Evolutionary conservation across 495 filamentous ascomycete species (phyloP).

Genomic region (Talaromyces borbonicus): DNA sequence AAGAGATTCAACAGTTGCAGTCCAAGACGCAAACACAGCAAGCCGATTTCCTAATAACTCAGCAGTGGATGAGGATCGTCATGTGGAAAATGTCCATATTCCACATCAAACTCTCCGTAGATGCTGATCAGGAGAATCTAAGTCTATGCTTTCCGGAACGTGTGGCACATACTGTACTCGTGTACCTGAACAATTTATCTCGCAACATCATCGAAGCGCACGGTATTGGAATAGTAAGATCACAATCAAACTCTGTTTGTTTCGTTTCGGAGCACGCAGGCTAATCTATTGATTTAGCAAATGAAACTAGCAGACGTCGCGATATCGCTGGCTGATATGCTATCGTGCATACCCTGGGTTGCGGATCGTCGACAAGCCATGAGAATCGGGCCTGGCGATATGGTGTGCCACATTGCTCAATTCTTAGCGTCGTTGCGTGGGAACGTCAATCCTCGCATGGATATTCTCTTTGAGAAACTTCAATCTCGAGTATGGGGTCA

Average conservation of each 20-base stretch:
- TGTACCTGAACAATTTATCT: slow-evolving; percentile 4
- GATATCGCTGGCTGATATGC: slow-evolving; percentile 31
- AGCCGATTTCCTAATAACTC: slow-evolving; percentile 36
- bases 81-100: slow-evolving; percentile 28
- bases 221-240: slow-evolving; percentile 24
- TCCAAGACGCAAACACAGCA: slow-evolving; percentile 20
- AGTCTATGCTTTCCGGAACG: slow-evolving; percentile 22
- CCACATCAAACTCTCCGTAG: slow-evolving; percentile 5
- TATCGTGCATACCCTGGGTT: slow-evolving; percentile 6
- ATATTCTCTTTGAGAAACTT: slow-evolving; percentile 6
- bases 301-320: slow-evolving; percentile 39
- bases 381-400: slow-evolving; percentile 3
- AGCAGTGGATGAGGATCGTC: slow-evolving; percentile 39
- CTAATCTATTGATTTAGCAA: slow-evolving; percentile 13
- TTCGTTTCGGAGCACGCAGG: not conserved
- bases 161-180: slow-evolving; percentile 31
- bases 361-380: slow-evolving; percentile 7
- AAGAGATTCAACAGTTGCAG: slow-evolving; percentile 2
- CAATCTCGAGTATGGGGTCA: slow-evolving; percentile 1
- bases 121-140: slow-evolving; percentile 8
- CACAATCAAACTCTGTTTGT: not conserved
- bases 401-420: slow-evolving; percentile 2
- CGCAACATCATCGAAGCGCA: slow-evolving; percentile 26
- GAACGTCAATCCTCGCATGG: slow-evolving; percentile 7
- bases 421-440: slow-evolving; percentile 5